Evolutionary conservation across 495 filamentous ascomycete genomes (phyloP), one percentile per base, ranked within the genome.

Genomic region (Bacidia gigantensis): DNA sequence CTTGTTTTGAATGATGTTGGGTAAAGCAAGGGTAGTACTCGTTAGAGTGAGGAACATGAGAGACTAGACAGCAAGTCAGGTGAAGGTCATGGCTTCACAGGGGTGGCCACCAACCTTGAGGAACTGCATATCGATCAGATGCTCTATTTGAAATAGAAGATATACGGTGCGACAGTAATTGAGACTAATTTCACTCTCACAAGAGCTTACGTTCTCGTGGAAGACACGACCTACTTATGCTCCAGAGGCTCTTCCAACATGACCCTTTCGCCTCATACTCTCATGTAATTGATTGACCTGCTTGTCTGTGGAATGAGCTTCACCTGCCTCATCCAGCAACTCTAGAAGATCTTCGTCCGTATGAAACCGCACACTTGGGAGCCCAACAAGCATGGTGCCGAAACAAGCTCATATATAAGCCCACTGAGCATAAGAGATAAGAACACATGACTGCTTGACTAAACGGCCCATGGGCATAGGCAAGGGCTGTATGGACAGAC

Each of bases 21-120:
- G 58, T 3, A 59, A 35, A 50, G 48, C 46, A 12, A 51, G 50
- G 24, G 51, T 9, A 14, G 29, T 35, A 14, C 5, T 14, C 14
- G 41, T 55, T 7, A 32, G 12, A 1, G 26, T 39, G n/a, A 62
- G 29, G 29, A 35, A 35, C 7, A 35, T 5, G 29, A 35, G 5
- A 35, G 29, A 14, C 29, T 35, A 35, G 29, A 14, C 14, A 35
- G 5, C 29, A 35, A 35, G 29, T 35, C 29, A 35, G 29, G 5
- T 7, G 5, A 35, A 35, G 29, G 29, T 14, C 5, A 7, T 35
- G 5, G 29, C 7, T 35, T 35, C 5, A 35, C 14, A 14, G 29
- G 29, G 29, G 29, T 14, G 5, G 5, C 14, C 7, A 7, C 29
- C 7, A 14, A 35, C 29, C 14, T 35, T 35, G 29, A 35, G 14